Evolutionary conservation across 73 alveolate genomes (phyloP), one percentile per base, ranked within the genome.

Genomic region (Loxodes magnus): DNA sequence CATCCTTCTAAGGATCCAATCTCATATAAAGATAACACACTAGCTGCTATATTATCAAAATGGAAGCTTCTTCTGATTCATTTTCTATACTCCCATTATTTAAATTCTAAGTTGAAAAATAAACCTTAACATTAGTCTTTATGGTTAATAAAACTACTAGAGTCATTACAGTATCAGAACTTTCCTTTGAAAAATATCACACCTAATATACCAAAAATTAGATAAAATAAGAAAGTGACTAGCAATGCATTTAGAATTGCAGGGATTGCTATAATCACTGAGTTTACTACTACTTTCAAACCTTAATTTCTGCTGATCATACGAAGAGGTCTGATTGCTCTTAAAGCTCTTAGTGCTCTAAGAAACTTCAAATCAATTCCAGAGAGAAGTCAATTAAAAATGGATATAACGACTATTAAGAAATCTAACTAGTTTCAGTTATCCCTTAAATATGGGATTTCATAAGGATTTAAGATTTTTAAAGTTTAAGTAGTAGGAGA

Each of bases 291-390:
- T 5, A 60, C 67, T 66, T 69, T 84, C 71, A 84, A 48, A n/a
- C 92, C 82, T 41, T 79, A 83, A 59, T 70, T 77, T 31, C 71
- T 67, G 9, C 84, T 62, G 16, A 79, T 82, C 75, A 79, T 57
- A 34, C 92, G 31, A 4, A 80, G 75, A 4, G 89, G 88, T 22
- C 92, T 35, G 6, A 84, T 46, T 0, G 89, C 88, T 54, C 88
- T 57, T 22, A 84, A 46, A n/a, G 90, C 87, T 73, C 92, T 64
- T 56, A 21, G 76, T 49, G 20, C 51, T 54, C 3, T 59, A 1
- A 57, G n/a, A 42, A 68, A 62, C 19, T 60, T 36, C 22, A 68
- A 16, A 23, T 43, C 25, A 26, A 62, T 25, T 4, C 62, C 12
- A 7, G 66, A 58, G 3, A 74, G 35, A 15, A 68, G 15, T 67